phyloP scores from a whole-genome alignment of 2,329 filamentous ascomycete genomes.

The Sporothrix humicola region DNA sequence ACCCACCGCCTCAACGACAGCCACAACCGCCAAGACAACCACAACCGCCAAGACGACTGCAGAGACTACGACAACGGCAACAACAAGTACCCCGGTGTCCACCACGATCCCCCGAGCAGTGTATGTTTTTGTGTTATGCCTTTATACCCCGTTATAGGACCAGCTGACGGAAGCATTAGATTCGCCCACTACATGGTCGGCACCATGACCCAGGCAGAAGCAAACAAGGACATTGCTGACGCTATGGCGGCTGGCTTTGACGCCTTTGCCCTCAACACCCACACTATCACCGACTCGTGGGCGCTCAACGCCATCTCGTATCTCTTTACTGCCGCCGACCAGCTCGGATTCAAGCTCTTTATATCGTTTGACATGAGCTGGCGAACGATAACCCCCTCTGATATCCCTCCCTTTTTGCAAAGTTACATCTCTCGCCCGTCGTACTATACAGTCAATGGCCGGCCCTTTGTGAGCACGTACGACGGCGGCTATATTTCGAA shows the following conservation, averaged over 20 bases:
- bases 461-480: conserved; percentile 11
- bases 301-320: conserved; percentile 11
- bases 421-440: conserved; percentile 11
- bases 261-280: conserved; percentile 14
- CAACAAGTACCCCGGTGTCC: background rate
- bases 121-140: background rate
- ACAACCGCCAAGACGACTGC: too few relatives aligned
- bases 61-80: background rate
- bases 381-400: background rate
- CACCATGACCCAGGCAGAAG: conserved; percentile 12
- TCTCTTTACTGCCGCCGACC: conserved; percentile 16
- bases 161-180: background rate
- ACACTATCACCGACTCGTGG: conserved; percentile 13
- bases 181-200: conserved; percentile 14
- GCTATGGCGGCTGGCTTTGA: conserved; percentile 12
- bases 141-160: background rate
- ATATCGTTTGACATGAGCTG: conserved; percentile 14
- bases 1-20: background rate
- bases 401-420: conserved; percentile 4
- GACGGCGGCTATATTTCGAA: conserved; percentile 13
- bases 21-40: too few relatives aligned
- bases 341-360: conserved; percentile 8
- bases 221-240: conserved; percentile 13
- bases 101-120: background rate
- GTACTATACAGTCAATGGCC: conserved; percentile 12